A percentile compares a stretch with the other conserved stretches of the same genome.
Evolutionary conservation across 73 alveolate genomes (phyloP).

Genomic region (Breviolum minutum): DNA sequence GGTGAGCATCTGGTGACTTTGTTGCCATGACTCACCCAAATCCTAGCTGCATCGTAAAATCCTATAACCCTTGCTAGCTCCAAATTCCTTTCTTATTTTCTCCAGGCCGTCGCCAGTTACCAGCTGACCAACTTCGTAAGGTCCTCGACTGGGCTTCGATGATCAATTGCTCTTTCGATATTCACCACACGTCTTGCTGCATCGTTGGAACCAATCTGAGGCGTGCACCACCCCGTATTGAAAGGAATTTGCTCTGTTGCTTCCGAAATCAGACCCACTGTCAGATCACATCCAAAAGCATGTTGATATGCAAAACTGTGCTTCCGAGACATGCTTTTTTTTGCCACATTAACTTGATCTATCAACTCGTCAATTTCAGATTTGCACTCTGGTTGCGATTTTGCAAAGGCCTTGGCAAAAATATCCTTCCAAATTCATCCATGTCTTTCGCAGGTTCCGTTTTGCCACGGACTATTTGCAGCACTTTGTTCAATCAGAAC

Average conservation of each 20-base stretch:
- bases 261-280: not conserved
- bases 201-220: not conserved
- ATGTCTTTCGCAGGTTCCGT: not conserved
- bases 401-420: not conserved
- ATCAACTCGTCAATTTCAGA: not conserved
- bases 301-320: constrained; percentile 8
- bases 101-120: not conserved
- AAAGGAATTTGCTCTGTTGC: not conserved
- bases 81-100: not conserved
- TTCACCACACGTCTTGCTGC: not conserved
- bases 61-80: not conserved
- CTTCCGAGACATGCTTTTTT: not conserved
- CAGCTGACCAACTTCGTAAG: not conserved
- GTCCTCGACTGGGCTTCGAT: not conserved
- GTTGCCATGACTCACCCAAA: not conserved
- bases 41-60: not conserved
- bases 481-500: not conserved
- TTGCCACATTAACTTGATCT: not conserved
- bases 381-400: not conserved
- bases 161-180: not conserved
- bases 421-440: not conserved
- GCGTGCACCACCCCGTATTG: not conserved
- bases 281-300: not conserved
- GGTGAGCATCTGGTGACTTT: not conserved
- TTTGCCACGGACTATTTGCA: not conserved